Evolutionary conservation across 495 filamentous ascomycete genomes (phyloP).

Genomic region (Aspergillus kassunensis): DNA sequence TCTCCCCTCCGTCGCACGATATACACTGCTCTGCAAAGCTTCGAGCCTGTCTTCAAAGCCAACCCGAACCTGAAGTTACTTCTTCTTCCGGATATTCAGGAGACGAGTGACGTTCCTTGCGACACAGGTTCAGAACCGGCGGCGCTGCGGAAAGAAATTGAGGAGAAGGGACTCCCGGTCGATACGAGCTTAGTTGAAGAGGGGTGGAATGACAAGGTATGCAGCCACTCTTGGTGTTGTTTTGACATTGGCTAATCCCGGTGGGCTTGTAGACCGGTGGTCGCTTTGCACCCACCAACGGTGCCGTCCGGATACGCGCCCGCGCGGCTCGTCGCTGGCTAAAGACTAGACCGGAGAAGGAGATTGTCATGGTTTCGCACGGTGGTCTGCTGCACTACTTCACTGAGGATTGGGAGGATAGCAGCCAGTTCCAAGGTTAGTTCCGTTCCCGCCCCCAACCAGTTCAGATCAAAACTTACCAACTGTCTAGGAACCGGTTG

Average conservation of each 20-base stretch:
- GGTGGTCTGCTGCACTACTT: conserved; percentile 73
- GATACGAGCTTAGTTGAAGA: conserved; percentile 57
- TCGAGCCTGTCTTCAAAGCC: conserved; percentile 50
- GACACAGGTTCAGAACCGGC: conserved; percentile 64
- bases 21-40: conserved; percentile 71
- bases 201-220: conserved; percentile 69
- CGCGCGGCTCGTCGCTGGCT: conserved; percentile 64
- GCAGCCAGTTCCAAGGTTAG: conserved; percentile 51
- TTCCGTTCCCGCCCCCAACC: not conserved
- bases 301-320: conserved; percentile 60
- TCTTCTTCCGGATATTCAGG: conserved; percentile 76
- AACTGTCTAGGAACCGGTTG: conserved; percentile 65
- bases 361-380: conserved; percentile 71
- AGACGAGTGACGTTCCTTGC: conserved; percentile 71
- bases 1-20: conserved; percentile 84
- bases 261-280: conserved; percentile 25
- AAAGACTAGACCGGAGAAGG: conserved; percentile 49
- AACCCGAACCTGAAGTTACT: conserved; percentile 53
- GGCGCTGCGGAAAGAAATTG: conserved; percentile 61
- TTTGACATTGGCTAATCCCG: not conserved
- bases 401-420: conserved; percentile 76
- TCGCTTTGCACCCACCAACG: conserved; percentile 55
- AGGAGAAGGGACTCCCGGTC: conserved; percentile 48
- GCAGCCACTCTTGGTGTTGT: not conserved
- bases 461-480: not conserved